Evolutionary conservation across 1,284 basidiomycete genomes (phyloP), one percentile per base, ranked within the genome.

Genomic region (Cystobasidium pallidum): DNA sequence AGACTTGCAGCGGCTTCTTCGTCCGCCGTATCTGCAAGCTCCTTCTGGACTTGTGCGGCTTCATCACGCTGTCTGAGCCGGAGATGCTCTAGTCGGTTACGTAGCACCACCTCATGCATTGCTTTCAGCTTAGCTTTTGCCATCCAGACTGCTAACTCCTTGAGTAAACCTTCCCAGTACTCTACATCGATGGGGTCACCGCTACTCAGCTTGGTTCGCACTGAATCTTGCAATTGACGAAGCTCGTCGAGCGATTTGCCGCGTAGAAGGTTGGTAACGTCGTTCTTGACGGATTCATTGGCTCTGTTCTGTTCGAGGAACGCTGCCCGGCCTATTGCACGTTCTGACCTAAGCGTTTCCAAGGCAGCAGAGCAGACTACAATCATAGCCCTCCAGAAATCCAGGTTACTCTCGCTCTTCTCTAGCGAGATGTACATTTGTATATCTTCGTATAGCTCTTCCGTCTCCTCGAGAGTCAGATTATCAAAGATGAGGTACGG

Each of bases 381-480:
- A 86, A 95, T 90, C 91, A 99, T 95, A 77, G 95, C 91, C 89
- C 93, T 91, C 96, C 96, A 99, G 80, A 98, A 99, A 76, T 98
- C 94, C 71, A 94, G 87, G 79, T 95, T 94, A 47, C 88, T 83
- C 15, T 92, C 88, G 21, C 86, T 86, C 77, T 89, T 88, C 80
- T 99, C 96, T 43, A 99, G 85, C 7, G 87, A 85, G 51, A 98
- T 85, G 80, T 98, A 97, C 79, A 88, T 88, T 81, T 94, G 89
- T 76, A 99, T 97, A 80, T 99, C 95, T 62, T 91, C 88, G 75
- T 96, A 91, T 24, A 99, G 84, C 81, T 99, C 95, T 76, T 94
- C 88, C 2, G 92, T 90, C 83, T 99, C 94, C 67, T 89, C 87
- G 1, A 89, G 82, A 19, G 91, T 88, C 36, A 99, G 85, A 80